A percentile compares a stretch with the other conserved stretches of the same genome.
Conservation (phyloP, 2,329 filamentous ascomycete species). For the Claviceps cyperi region DNA sequence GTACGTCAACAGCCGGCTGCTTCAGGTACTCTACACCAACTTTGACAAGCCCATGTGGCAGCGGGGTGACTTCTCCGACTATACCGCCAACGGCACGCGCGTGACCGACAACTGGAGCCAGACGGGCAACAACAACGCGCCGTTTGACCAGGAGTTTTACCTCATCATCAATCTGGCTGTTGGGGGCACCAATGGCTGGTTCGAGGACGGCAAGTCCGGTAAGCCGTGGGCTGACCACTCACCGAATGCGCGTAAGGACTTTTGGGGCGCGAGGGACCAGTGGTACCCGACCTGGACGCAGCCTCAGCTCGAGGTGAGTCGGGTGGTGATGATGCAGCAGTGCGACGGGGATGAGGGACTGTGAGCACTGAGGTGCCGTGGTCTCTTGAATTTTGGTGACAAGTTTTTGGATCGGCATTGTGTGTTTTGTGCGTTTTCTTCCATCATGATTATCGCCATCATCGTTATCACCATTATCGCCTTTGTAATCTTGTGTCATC, state of each 20-base stretch:
- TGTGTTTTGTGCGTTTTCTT: not conserved
- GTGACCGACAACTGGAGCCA: slow-evolving; percentile 49
- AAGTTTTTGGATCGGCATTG: not conserved
- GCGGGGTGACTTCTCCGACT: slow-evolving; percentile 51
- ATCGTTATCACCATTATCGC: no score
- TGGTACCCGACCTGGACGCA: slow-evolving; percentile 62
- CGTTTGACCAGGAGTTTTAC: slow-evolving; percentile 65
- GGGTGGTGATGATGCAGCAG: slow-evolving; percentile 58
- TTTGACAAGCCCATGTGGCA: slow-evolving; percentile 55
- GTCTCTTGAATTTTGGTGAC: not conserved
- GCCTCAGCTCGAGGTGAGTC: slow-evolving; percentile 53
- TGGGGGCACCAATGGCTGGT: slow-evolving; percentile 72
- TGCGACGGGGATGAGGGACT: slow-evolving; percentile 46
- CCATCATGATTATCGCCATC: not conserved
- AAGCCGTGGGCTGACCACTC: slow-evolving; percentile 71
- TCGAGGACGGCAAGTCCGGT: slow-evolving; percentile 51
- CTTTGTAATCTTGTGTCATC: no score
- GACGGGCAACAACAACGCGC: slow-evolving; percentile 46
- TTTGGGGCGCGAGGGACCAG: slow-evolving; percentile 51
- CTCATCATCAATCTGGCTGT: slow-evolving; percentile 64
- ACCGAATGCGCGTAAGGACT: slow-evolving; percentile 54
- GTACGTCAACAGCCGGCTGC: slow-evolving; percentile 65
- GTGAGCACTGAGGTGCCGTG: slow-evolving; percentile 12
- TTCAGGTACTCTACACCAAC: slow-evolving; percentile 68
- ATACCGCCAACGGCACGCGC: slow-evolving; percentile 50